Evolutionary conservation across 768 basidiomycete species (phyloP).

Genomic region (Calvatia gigantea): DNA sequence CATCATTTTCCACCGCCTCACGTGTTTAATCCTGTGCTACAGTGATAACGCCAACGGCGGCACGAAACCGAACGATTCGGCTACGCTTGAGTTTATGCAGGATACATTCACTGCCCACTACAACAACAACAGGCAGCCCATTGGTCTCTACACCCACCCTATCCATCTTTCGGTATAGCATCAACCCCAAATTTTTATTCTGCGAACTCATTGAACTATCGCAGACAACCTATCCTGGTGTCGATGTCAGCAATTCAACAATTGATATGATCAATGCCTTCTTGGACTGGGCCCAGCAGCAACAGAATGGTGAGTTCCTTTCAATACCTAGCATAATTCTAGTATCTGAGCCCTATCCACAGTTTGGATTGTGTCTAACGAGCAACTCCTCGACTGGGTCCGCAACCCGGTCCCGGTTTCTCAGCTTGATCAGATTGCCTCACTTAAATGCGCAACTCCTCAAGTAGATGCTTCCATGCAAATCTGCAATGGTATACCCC

Average conservation of each 20-base stretch:
- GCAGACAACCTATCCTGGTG: constrained; percentile 58
- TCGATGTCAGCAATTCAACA: constrained; percentile 43
- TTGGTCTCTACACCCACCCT: constrained; percentile 80
- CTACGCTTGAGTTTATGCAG: constrained; percentile 71
- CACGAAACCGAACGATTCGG: constrained; percentile 48
- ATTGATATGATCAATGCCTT: constrained; percentile 77
- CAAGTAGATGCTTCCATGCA: constrained; percentile 46
- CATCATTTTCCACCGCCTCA: not conserved
- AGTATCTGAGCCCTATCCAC: not conserved
- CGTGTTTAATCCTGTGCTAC: not conserved
- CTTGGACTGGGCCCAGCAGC: constrained; percentile 77
- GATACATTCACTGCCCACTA: constrained; percentile 73
- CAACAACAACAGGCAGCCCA: constrained; percentile 69
- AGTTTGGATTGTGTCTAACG: constrained; percentile 75
- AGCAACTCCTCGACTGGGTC: constrained; percentile 74
- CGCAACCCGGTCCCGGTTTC: constrained; percentile 62
- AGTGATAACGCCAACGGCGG: constrained; percentile 56
- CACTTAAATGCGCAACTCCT: constrained; percentile 65
- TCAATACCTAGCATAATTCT: not conserved
- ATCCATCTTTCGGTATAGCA: constrained; percentile 62
- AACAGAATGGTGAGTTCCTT: constrained; percentile 48
- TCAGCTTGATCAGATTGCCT: constrained; percentile 47
- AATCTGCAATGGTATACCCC: constrained; percentile 77
- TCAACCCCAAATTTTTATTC: not conserved
- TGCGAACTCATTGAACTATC: not conserved